Evolutionary conservation across 2,329 filamentous ascomycete genomes (phyloP).

Genomic region (Penicillium psychrosexuale): DNA sequence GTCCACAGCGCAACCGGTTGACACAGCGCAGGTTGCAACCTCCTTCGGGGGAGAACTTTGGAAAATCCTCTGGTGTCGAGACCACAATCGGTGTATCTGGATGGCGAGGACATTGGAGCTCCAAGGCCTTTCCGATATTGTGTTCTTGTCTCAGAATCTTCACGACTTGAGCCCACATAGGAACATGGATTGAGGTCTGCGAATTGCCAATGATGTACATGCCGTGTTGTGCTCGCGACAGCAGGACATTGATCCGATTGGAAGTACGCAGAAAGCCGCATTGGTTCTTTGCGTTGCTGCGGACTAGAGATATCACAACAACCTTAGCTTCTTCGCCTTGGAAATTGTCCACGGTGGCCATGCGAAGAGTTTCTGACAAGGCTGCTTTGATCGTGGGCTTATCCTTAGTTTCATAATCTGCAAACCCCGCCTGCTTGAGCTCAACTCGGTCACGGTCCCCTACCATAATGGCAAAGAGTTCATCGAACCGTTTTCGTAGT

Average conservation of each 20-base stretch:
- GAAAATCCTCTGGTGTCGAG: slow-evolving; percentile 57
- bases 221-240: slow-evolving; percentile 65
- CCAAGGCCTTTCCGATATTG: slow-evolving; percentile 52
- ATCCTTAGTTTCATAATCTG: slow-evolving; percentile 24
- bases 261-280: slow-evolving; percentile 64
- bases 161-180: slow-evolving; percentile 64
- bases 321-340: slow-evolving; percentile 74
- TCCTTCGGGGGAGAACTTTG: slow-evolving; percentile 56
- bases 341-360: slow-evolving; percentile 72
- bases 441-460: slow-evolving; percentile 61
- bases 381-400: slow-evolving; percentile 37
- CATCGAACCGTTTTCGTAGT: slow-evolving; percentile 39
- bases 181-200: slow-evolving; percentile 53
- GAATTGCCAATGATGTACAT: slow-evolving; percentile 70
- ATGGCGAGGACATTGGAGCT: slow-evolving; percentile 62
- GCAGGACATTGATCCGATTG: slow-evolving; percentile 67
- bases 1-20: slow-evolving; percentile 45
- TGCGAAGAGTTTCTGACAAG: slow-evolving; percentile 50
- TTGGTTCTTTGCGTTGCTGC: slow-evolving; percentile 60
- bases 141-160: slow-evolving; percentile 47
- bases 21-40: slow-evolving; percentile 56
- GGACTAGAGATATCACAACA: slow-evolving; percentile 66
- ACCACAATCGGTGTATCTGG: slow-evolving; percentile 51
- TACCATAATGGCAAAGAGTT: slow-evolving; percentile 59
- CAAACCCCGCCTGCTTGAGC: slow-evolving; percentile 44